Percentiles rank a stretch among this genome's conserved stretches.
phyloP scores from a whole-genome alignment of 1,284 basidiomycete species.

The Trichosporon sp. region DNA sequence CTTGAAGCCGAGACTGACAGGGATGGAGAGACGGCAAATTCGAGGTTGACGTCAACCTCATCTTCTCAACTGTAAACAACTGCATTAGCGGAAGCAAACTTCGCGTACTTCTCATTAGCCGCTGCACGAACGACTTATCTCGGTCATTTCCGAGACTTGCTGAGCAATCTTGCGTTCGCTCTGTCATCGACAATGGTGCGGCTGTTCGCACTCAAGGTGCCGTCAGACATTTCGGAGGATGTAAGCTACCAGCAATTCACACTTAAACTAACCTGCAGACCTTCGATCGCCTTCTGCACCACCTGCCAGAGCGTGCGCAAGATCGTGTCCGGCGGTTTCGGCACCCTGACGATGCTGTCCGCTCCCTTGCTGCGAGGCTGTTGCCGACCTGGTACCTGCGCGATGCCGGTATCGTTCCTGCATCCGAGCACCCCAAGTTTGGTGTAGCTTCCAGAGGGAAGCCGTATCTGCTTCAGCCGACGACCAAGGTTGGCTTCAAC shows the following conservation, averaged over 20 bases:
- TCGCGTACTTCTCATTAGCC: not conserved
- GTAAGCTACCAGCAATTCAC: conserved; percentile 3
- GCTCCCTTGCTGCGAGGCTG: conserved; percentile 45
- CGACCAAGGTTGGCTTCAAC: conserved; percentile 46
- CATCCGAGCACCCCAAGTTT: conserved; percentile 31
- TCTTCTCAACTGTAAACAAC: not conserved
- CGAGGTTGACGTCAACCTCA: not conserved
- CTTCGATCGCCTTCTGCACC: conserved; percentile 36
- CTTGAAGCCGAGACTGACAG: not conserved
- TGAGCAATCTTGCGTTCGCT: not conserved
- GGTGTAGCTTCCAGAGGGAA: conserved; percentile 41
- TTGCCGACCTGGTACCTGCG: conserved; percentile 47
- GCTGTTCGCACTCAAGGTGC: conserved; percentile 30
- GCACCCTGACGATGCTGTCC: conserved; percentile 39
- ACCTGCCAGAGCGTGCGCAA: conserved; percentile 33
- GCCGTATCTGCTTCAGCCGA: conserved; percentile 41
- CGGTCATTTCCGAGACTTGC: conserved; percentile 5
- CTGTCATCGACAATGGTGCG: conserved; percentile 22
- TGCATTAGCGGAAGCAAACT: not conserved
- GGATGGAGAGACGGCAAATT: conserved; percentile 1
- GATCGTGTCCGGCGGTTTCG: conserved; percentile 42
- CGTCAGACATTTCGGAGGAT: conserved; percentile 25
- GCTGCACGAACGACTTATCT: not conserved
- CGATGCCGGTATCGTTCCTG: conserved; percentile 26
- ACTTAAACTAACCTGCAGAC: conserved; percentile 26